These are phyloP conservation scores for Pyrus betulifolia DNA, from an alignment of 306 rosid genomes.

Conservation along the genomic window DNA sequence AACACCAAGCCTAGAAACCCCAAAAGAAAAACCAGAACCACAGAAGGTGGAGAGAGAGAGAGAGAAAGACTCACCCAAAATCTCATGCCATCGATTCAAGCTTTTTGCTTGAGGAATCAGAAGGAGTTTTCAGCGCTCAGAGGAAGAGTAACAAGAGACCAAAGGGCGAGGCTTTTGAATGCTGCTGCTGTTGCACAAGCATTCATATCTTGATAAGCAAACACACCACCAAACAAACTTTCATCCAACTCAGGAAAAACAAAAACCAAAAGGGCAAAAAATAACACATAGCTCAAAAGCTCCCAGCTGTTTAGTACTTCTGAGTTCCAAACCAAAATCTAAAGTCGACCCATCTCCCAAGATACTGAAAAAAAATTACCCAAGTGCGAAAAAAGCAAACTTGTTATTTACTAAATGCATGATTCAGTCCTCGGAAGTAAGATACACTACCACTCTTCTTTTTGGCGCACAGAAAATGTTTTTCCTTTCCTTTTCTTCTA, in stretches of 20 bases:
- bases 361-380: neutral
- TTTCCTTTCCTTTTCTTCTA: neutral
- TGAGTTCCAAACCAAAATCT: slow-evolving; percentile 12
- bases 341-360: slow-evolving; percentile 1
- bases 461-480: neutral
- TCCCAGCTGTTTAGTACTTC: neutral
- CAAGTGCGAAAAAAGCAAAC: slow-evolving; percentile 21
- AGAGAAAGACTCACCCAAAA: slow-evolving; percentile 14
- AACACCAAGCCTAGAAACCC: slow-evolving; percentile 14
- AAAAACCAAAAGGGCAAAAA: slow-evolving; percentile 17
- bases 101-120: slow-evolving; percentile 10
- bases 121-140: slow-evolving; percentile 6
- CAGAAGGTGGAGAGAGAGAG: neutral
- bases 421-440: neutral
- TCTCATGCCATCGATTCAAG: slow-evolving; percentile 8
- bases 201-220: slow-evolving; percentile 12
- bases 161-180: neutral
- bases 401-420: slow-evolving; percentile 26
- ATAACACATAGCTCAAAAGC: neutral
- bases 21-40: slow-evolving; percentile 4
- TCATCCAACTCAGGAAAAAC: slow-evolving; percentile 15
- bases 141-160: slow-evolving; percentile 29
- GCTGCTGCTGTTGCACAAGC: slow-evolving; percentile 17
- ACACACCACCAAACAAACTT: slow-evolving; percentile 18
- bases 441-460: neutral